A percentile compares a stretch with the other conserved stretches of the same genome.
Conservation (phyloP, 2,329 filamentous ascomycete genomes). For the Bisporella sp. region DNA sequence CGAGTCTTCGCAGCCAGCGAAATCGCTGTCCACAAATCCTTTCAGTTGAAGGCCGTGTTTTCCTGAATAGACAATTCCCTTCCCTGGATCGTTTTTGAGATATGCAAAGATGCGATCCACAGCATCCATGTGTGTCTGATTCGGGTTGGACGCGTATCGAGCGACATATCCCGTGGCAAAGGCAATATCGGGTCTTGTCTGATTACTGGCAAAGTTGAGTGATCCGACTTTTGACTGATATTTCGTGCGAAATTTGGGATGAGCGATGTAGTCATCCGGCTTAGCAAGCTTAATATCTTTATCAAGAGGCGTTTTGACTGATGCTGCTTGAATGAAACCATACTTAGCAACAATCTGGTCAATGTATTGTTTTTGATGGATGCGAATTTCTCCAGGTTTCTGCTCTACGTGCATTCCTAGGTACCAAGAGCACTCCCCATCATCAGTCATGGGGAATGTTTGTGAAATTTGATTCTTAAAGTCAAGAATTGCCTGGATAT, state of each 20-base stretch:
- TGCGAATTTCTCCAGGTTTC: not conserved
- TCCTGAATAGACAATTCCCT: not conserved
- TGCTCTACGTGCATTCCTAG: not conserved
- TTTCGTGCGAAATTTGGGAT: not conserved
- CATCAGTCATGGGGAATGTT: too few relatives aligned
- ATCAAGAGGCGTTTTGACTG: not conserved
- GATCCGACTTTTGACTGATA: not conserved
- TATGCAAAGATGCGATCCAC: not conserved
- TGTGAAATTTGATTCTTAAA: not conserved
- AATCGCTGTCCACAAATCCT: too few relatives aligned
- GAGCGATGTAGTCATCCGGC: not conserved
- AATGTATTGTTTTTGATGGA: not conserved
- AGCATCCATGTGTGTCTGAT: not conserved
- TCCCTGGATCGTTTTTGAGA: not conserved
- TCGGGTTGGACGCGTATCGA: not conserved
- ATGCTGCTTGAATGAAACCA: not conserved
- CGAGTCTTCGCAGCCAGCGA: too few relatives aligned
- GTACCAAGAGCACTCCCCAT: not conserved
- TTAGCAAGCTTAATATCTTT: not conserved
- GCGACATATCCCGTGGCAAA: not conserved
- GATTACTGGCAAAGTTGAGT: not conserved
- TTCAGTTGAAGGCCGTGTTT: too few relatives aligned
- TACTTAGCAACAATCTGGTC: not conserved
- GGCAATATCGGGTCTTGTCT: not conserved
- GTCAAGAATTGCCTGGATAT: not conserved